Evolutionary conservation across 148 eudicot genomes (phyloP).

Genomic region (Silene conica): DNA sequence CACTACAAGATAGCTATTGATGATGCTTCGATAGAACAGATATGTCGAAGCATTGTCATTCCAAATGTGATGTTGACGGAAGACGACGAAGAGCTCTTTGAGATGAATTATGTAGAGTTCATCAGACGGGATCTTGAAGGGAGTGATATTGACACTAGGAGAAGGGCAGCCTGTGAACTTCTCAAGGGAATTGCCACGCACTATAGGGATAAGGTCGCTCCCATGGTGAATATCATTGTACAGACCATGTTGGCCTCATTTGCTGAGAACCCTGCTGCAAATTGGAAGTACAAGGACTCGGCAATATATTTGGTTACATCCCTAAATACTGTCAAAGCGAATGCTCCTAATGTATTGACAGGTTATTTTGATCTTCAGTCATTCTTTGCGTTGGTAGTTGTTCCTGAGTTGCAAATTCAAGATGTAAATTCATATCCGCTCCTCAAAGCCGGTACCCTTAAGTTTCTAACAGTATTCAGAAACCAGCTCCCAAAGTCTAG

Average conservation of each 20-base stretch:
- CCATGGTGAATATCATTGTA: constrained; percentile 57
- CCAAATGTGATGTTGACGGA: constrained; percentile 94
- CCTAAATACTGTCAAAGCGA: constrained; percentile 66
- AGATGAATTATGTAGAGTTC: constrained; percentile 86
- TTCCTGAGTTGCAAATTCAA: constrained; percentile 77
- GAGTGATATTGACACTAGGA: constrained; percentile 93
- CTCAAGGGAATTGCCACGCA: constrained; percentile 77
- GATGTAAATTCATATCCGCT: constrained; percentile 83
- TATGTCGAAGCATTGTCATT: constrained; percentile 75
- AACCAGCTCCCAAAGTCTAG: constrained; percentile 66
- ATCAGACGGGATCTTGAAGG: constrained; percentile 96
- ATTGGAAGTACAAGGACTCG: constrained; percentile 94
- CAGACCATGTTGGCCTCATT: constrained; percentile 56
- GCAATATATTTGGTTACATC: constrained; percentile 90
- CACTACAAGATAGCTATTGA: constrained; percentile 57
- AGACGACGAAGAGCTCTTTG: constrained; percentile 93
- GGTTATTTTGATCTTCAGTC: constrained; percentile 75
- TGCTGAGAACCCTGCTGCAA: constrained; percentile 58
- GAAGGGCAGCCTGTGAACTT: constrained; percentile 97
- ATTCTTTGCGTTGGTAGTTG: constrained; percentile 69
- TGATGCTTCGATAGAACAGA: constrained; percentile 74
- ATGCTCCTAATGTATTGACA: constrained; percentile 65
- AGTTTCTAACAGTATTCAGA: constrained; percentile 80
- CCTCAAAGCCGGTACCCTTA: constrained; percentile 88
- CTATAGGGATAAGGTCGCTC: constrained; percentile 70